Evolutionary conservation across 495 filamentous ascomycete species (phyloP), one percentile per base, ranked within the genome.

Genomic region (Neurospora pannonica): DNA sequence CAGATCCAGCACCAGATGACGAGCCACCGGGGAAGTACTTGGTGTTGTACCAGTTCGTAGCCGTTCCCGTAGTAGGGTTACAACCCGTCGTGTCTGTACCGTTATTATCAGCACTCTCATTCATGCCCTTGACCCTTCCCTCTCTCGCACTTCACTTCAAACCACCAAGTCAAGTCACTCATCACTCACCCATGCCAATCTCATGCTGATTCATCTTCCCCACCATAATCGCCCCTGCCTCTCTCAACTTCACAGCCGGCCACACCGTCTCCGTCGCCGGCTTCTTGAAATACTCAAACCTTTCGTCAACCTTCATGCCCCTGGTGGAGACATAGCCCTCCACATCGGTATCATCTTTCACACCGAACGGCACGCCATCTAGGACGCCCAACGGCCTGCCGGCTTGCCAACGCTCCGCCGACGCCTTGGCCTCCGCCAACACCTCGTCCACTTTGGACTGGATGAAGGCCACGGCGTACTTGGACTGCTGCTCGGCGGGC

Each of bases 141-240:
- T 24, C 39, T 28, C 71, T 36, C 38, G 0, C 43, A 5, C 7
- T 46, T 46, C n/a, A 48, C 46, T 48, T 48, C 46, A 48, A 8
- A 19, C 40, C 17, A 48, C 4, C n/a, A 21, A 21, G 5, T 38
- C 31, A 4, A 34, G 48, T 31, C 60, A 24, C 62, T 70, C 1
- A n/a, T 43, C 17, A 74, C 76, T 67, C 42, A 78, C 78, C 79
- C 72, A 82, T 82, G 4, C 95, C 95, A 8, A 97, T 81, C 83
- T 98, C 95, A 82, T 98, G 94, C 95, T 98, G 97, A 48, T 89
- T 95, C 37, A 90, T 87, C 83, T 97, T 97, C 15, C 94, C 95
- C 71, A 97, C 80, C 24, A 97, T 85, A 48, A 98, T 87, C 13
- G 90, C 94, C 2, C 95, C 95, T 0, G 89, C 90, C 67, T 96